Evolutionary conservation across 345 rosid genomes (phyloP).

Genomic region (Gossypium ekmanianum): DNA sequence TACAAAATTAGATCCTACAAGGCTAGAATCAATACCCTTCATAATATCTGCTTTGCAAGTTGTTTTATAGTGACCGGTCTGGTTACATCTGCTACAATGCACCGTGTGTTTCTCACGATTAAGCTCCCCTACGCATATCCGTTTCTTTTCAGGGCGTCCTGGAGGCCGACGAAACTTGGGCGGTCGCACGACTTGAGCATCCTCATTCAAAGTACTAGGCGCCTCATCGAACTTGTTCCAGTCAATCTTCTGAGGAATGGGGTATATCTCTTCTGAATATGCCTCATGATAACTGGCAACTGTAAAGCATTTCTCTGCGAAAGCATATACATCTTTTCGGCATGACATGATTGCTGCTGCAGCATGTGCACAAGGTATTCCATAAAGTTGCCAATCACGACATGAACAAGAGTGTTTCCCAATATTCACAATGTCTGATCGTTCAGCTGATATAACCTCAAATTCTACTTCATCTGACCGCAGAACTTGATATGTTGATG

Average conservation of each 20-base stretch:
- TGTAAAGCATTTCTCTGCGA: slow-evolving; percentile 46
- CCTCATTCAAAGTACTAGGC: slow-evolving; percentile 15
- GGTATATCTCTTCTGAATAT: slow-evolving; percentile 38
- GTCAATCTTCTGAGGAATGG: slow-evolving; percentile 32
- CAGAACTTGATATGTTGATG: slow-evolving; percentile 42
- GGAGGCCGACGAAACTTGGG: slow-evolving; percentile 52
- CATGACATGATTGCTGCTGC: slow-evolving; percentile 49
- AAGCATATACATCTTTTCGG: slow-evolving; percentile 38
- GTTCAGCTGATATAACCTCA: slow-evolving; percentile 45
- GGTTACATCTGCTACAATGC: slow-evolving; percentile 52
- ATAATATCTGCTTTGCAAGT: slow-evolving; percentile 47
- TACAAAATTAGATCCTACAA: slow-evolving; percentile 2
- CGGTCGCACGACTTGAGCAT: slow-evolving; percentile 34
- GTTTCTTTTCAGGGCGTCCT: slow-evolving; percentile 61
- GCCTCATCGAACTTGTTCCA: slow-evolving; percentile 35
- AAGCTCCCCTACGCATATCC: slow-evolving; percentile 39
- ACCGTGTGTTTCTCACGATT: slow-evolving; percentile 49
- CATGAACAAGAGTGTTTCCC: slow-evolving; percentile 46
- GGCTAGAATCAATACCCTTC: slow-evolving; percentile 29
- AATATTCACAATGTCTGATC: slow-evolving; percentile 51
- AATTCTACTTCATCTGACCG: slow-evolving; percentile 60
- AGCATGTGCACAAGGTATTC: slow-evolving; percentile 62
- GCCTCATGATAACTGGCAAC: slow-evolving; percentile 43
- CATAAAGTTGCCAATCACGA: slow-evolving; percentile 52
- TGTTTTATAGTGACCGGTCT: slow-evolving; percentile 55